These are phyloP conservation scores for Cicer yamashitae DNA, from an alignment of 306 rosid species.

Conservation along the genomic window DNA sequence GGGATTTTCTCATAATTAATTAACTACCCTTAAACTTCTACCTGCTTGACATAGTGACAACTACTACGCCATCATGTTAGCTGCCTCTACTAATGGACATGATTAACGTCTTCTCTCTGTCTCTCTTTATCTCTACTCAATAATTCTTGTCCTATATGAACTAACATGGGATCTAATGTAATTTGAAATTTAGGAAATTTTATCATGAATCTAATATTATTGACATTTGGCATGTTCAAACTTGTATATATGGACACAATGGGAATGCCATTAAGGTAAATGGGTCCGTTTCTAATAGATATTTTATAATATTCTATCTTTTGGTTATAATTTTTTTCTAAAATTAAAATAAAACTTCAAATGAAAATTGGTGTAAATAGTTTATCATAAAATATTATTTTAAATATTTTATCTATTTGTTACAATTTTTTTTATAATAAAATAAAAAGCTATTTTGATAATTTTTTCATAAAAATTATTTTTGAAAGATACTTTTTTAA, in stretches of 20 bases:
- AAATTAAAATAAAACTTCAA: no score
- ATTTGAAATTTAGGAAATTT: slow-evolving; percentile 22
- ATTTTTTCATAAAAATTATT: no score
- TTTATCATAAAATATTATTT: no score
- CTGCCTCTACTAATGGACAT: slow-evolving; percentile 44
- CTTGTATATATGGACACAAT: not conserved
- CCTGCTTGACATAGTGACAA: slow-evolving; percentile 42
- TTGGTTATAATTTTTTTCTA: no score
- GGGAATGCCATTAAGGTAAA: not conserved
- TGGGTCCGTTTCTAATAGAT: no score
- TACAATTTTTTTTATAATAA: no score
- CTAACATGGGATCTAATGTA: slow-evolving; percentile 23
- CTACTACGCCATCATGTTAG: slow-evolving; percentile 43
- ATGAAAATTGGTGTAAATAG: no score
- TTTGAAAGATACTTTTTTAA: no score
- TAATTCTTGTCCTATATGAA: slow-evolving; percentile 38
- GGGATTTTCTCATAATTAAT: slow-evolving; percentile 21
- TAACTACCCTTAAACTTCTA: slow-evolving; percentile 31
- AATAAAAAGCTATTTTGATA: no score
- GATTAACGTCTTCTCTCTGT: slow-evolving; percentile 36
- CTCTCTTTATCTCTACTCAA: slow-evolving; percentile 38
- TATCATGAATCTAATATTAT: not conserved
- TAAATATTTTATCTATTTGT: no score
- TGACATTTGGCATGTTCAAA: not conserved
- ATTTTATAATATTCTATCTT: no score